Evolutionary conservation across 1,284 basidiomycete genomes (phyloP), one percentile per base, ranked within the genome.

Genomic region (Apiotrichum sp.): DNA sequence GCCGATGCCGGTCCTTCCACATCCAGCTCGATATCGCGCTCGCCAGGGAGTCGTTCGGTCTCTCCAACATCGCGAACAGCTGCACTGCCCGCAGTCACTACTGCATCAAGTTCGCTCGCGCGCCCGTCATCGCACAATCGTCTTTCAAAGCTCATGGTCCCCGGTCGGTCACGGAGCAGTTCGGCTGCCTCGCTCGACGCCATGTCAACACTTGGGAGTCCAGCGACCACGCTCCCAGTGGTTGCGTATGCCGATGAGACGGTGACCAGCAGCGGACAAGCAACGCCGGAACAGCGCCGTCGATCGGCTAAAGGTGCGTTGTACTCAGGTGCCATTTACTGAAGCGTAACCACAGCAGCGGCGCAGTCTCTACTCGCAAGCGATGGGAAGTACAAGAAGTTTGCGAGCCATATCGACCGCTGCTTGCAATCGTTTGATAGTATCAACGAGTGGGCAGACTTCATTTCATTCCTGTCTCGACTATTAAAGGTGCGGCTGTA

Each of bases 391-490:
- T 98, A 87, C 80, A 92, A 90, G 80, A 97, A 97, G 78, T 98
- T 93, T 76, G 82, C 86, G 0, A 83, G 86, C 52, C 86, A 90
- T 65, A 88, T 99, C 52, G 96, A 98, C 72, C 87, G 88, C 73
- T 90, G 89, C 62, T 80, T 99, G 33, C 88, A 86, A 62, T 87
- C 89, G 1, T 98, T 99, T 68, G 93, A 98, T 72, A 90, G 85
- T 70, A 91, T 98, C 59, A 90, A 95, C 60, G 96, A 99, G 79
- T 99, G 96, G 96, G 95, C 96, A 57, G 96, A 99, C 79, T 98
- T 95, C 74, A 98, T 98, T 71, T 88, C 95, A 44, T 98, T 98
- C 77, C 78, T 99, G 69, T 93, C 93, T 66, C 87, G 93, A 61
- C 78, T 99, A 56, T 84, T 97, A 64, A 98, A 98, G 83, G 93